Conservation (phyloP, 306 rosid genomes). For the Comarum palustre region DNA sequence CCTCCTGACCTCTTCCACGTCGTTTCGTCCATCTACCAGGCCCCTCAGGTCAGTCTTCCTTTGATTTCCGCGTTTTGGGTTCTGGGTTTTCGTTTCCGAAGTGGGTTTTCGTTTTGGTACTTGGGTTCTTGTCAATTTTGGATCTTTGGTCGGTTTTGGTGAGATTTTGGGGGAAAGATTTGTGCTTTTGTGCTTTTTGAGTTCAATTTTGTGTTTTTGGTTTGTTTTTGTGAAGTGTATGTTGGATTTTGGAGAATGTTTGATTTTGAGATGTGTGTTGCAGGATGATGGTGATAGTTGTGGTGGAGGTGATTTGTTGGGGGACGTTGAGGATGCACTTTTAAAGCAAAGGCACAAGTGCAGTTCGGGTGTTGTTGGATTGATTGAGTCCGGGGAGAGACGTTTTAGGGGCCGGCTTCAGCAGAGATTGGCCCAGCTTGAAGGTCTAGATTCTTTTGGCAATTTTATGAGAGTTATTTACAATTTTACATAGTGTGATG, state of each 20-base stretch:
- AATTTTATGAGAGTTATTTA: constrained; percentile 13
- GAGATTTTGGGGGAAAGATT: not conserved
- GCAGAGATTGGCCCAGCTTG: constrained; percentile 70
- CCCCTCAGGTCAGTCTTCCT: not conserved
- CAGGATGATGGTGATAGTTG: constrained; percentile 50
- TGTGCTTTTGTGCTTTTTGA: not conserved
- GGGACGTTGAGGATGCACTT: constrained; percentile 68
- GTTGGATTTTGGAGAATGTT: not conserved
- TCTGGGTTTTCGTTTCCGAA: constrained; percentile 7
- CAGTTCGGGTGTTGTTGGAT: constrained; percentile 47
- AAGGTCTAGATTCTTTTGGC: constrained; percentile 44
- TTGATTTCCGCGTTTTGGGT: constrained; percentile 3
- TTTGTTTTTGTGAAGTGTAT: not conserved
- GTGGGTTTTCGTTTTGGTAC: constrained; percentile 13
- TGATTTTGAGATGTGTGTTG: constrained; percentile 27
- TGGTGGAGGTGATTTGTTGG: constrained; percentile 44
- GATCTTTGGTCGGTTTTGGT: constrained; percentile 19
- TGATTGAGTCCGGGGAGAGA: constrained; percentile 46
- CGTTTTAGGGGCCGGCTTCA: constrained; percentile 59
- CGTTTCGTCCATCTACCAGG: constrained; percentile 64
- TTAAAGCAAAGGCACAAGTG: constrained; percentile 44
- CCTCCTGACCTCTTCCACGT: constrained; percentile 67
- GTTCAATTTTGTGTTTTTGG: not conserved
- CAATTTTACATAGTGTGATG: not conserved
- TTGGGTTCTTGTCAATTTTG: constrained; percentile 8